Conservation (phyloP, 257 asterid species). For the Solanum habrochaites region DNA sequence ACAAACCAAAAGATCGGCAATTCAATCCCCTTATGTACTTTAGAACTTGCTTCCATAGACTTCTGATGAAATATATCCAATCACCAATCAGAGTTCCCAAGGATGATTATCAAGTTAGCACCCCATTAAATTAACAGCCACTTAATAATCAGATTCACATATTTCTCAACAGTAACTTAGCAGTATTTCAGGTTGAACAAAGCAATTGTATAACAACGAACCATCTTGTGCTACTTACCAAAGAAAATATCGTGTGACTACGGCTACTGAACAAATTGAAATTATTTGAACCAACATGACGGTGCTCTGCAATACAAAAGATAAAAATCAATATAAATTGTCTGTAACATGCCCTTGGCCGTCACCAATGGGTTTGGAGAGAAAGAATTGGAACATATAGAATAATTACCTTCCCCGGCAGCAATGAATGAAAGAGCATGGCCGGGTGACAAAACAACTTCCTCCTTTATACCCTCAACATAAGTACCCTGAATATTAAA, state of each 20-base stretch:
- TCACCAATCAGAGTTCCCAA: background rate
- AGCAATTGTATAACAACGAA: background rate
- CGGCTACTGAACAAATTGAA: constrained; percentile 99
- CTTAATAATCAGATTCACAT: background rate
- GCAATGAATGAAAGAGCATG: constrained; percentile 99
- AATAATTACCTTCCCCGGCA: constrained; percentile 84
- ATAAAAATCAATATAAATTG: background rate
- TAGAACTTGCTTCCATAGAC: background rate
- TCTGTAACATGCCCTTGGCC: background rate
- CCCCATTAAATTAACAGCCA: background rate
- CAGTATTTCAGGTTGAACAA: background rate
- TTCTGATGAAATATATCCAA: background rate
- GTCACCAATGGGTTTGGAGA: background rate
- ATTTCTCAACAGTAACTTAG: background rate
- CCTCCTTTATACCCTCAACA: constrained; percentile 99
- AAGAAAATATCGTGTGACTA: constrained; percentile 92
- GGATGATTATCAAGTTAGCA: background rate
- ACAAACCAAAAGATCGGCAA: background rate
- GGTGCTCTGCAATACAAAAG: constrained; percentile 73
- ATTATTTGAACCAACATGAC: constrained; percentile 99
- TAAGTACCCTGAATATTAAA: constrained; percentile 68
- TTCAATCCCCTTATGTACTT: background rate
- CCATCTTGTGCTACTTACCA: constrained; percentile 35
- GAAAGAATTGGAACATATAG: background rate
- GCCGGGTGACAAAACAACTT: constrained; percentile 97